phyloP scores from a whole-genome alignment of 371 early-diverging fungal genomes.

The Saksenaea oblongispora region DNA sequence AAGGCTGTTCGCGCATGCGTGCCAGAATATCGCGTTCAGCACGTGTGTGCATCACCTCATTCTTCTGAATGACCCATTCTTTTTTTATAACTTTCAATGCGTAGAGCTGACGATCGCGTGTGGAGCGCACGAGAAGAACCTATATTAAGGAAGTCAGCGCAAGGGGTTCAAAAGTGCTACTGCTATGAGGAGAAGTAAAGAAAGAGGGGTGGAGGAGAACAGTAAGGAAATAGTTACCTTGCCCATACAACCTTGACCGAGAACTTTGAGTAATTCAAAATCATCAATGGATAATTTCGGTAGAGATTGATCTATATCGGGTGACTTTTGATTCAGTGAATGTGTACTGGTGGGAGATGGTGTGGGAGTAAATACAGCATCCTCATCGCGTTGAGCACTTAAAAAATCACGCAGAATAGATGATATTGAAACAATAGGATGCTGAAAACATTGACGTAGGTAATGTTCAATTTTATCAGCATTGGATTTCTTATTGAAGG shows the following conservation, averaged over 20 bases:
- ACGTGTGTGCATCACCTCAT: constrained; percentile 64
- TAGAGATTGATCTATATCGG: background rate
- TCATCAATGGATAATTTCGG: constrained; percentile 31
- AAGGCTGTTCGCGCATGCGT: constrained; percentile 63
- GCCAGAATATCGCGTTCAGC: constrained; percentile 75
- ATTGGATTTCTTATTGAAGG: constrained; percentile 34
- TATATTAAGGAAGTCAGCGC: constrained; percentile 19
- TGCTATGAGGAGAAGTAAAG: constrained; percentile 4
- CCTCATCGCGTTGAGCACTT: constrained; percentile 49
- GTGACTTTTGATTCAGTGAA: background rate
- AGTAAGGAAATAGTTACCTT: constrained; percentile 40
- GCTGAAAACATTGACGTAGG: constrained; percentile 40
- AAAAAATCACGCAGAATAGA: constrained; percentile 47
- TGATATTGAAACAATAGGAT: constrained; percentile 40
- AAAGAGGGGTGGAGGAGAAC: background rate
- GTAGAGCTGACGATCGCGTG: constrained; percentile 47
- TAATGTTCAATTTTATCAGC: constrained; percentile 48
- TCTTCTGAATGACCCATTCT: constrained; percentile 58
- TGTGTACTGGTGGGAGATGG: background rate
- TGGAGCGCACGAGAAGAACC: constrained; percentile 64
- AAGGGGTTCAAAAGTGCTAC: background rate
- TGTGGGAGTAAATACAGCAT: constrained; percentile 16
- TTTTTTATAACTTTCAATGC: constrained; percentile 79
- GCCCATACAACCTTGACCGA: constrained; percentile 80
- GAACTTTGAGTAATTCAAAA: constrained; percentile 64